Evolutionary conservation across 495 filamentous ascomycete genomes (phyloP).

Genomic region (Thozetella sp.): DNA sequence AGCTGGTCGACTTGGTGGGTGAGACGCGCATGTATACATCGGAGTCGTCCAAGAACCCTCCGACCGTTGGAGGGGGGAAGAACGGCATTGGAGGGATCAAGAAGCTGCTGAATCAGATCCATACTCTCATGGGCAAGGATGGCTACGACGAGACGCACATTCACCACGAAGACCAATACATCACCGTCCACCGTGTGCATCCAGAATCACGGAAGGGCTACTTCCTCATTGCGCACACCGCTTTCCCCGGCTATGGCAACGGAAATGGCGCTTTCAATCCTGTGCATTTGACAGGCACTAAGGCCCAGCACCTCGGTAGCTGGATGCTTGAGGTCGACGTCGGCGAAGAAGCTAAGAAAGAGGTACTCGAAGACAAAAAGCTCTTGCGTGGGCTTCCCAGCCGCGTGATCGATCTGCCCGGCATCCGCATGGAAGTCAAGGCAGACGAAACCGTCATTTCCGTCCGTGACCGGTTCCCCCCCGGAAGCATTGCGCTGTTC

Average conservation of each 20-base stretch:
- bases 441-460: conserved; percentile 76
- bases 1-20: conserved; percentile 84
- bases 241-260: conserved; percentile 85
- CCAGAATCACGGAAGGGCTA: conserved; percentile 88
- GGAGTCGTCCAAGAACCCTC: conserved; percentile 59
- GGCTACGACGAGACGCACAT: conserved; percentile 95
- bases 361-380: conserved; percentile 67
- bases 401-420: conserved; percentile 70
- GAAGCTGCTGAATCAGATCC: conserved; percentile 88
- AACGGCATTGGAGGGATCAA: conserved; percentile 88
- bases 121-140: conserved; percentile 90
- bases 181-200: conserved; percentile 95
- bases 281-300: conserved; percentile 72
- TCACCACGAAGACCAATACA: conserved; percentile 92
- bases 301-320: conserved; percentile 78
- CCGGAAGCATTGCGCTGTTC: conserved; percentile 91
- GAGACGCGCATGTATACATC: conserved; percentile 84
- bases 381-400: conserved; percentile 81
- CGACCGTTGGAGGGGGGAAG: conserved; percentile 63
- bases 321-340: conserved; percentile 87
- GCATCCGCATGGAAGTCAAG: conserved; percentile 66
- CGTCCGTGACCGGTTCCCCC: conserved; percentile 80
- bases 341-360: conserved; percentile 61
- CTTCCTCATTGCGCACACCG: conserved; percentile 93
- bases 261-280: conserved; percentile 75